phyloP scores from a whole-genome alignment of 1,139 yeast species.

The Fermentozyma sake region DNA sequence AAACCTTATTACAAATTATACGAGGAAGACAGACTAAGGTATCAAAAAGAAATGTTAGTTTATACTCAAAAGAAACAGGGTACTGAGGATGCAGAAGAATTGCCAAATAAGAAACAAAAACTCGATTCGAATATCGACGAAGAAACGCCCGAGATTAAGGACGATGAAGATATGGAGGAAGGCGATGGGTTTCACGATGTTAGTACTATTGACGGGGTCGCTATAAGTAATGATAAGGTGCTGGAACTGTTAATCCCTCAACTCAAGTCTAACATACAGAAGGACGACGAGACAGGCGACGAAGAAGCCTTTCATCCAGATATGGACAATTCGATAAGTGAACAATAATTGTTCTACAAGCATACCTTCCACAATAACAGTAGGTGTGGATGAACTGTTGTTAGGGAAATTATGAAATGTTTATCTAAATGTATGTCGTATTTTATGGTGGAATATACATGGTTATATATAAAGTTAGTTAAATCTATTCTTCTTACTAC shows the following conservation, averaged over 20 bases:
- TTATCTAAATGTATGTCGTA: too few species aligned
- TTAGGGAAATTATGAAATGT: too few species aligned
- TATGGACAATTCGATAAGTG: too few species aligned
- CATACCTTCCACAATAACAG: too few species aligned
- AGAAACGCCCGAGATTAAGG: slow-evolving; percentile 5
- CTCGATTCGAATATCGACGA: slow-evolving; percentile 7
- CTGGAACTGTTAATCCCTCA: too few species aligned
- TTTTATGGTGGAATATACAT: slow-evolving; percentile 1
- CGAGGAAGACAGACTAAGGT: slow-evolving; percentile 76
- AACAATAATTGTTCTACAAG: too few species aligned
- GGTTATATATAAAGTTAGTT: slow-evolving; percentile 4
- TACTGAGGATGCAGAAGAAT: slow-evolving; percentile 7
- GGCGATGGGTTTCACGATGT: neutral
- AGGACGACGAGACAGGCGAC: too few species aligned
- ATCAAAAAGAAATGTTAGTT: slow-evolving; percentile 66
- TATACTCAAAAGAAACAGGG: slow-evolving; percentile 42
- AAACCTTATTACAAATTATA: slow-evolving; percentile 73
- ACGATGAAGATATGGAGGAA: slow-evolving; percentile 1
- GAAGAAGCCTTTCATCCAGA: too few species aligned
- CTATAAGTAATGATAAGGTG: neutral
- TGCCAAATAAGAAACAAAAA: slow-evolving; percentile 10
- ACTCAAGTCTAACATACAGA: too few species aligned
- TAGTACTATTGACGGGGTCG: neutral
- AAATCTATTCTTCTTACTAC: slow-evolving; percentile 52
- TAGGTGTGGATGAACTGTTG: too few species aligned